Conservation (phyloP, 129 eudicot genomes). For the Apium graveolens region DNA sequence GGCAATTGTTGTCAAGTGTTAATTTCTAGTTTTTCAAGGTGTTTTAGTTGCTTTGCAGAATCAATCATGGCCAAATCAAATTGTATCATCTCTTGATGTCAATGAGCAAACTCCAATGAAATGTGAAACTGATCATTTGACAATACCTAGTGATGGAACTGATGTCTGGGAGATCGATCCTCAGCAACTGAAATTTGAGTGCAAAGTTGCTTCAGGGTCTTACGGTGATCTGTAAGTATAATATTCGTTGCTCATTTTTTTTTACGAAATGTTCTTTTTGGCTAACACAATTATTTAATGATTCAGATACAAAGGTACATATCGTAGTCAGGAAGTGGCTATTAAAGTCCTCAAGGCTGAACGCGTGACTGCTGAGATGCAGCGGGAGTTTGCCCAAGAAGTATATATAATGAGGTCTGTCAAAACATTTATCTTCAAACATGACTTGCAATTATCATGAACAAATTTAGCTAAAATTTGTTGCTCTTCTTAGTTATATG, state of each 20-base stretch:
- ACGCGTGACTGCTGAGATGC: slow-evolving; percentile 62
- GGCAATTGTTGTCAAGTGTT: neutral
- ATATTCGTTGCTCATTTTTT: neutral
- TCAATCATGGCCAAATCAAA: slow-evolving; percentile 50
- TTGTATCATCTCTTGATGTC: slow-evolving; percentile 42
- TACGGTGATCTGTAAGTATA: slow-evolving; percentile 92
- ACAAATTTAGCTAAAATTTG: slow-evolving; percentile 2
- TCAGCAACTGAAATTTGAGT: slow-evolving; percentile 55
- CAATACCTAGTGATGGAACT: slow-evolving; percentile 82
- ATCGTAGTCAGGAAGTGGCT: slow-evolving; percentile 96
- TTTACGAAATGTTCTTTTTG: slow-evolving; percentile 1
- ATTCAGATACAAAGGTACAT: slow-evolving; percentile 86
- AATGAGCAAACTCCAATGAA: slow-evolving; percentile 33
- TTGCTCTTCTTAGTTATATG: neutral
- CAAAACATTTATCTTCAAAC: slow-evolving; percentile 10
- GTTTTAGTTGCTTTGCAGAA: slow-evolving; percentile 39
- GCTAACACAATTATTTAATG: neutral
- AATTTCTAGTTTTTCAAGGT: neutral
- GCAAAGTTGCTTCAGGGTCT: slow-evolving; percentile 93
- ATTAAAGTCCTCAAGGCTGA: slow-evolving; percentile 92
- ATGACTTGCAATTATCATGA: neutral
- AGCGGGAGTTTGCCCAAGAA: slow-evolving; percentile 95
- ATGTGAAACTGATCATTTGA: slow-evolving; percentile 46
- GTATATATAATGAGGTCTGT: slow-evolving; percentile 92
- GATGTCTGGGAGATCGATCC: slow-evolving; percentile 99